phyloP scores from a whole-genome alignment of 495 filamentous ascomycete genomes.

The Trichoderma asperelloides region DNA sequence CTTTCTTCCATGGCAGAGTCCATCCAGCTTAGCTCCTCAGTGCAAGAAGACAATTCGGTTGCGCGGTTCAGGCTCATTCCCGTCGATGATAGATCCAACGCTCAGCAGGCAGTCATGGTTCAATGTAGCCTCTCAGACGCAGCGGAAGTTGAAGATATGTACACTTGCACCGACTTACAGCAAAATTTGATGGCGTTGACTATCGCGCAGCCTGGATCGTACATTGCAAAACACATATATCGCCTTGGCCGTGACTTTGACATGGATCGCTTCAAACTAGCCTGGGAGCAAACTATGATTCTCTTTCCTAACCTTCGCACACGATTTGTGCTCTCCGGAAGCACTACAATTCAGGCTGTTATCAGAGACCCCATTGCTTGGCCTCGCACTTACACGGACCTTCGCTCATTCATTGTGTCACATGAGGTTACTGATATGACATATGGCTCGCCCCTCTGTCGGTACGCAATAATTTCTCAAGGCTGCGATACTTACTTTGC shows the following conservation, averaged over 20 bases:
- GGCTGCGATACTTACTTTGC: slow-evolving; percentile 28
- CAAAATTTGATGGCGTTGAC: slow-evolving; percentile 24
- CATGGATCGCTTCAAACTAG: not conserved
- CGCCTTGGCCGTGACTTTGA: not conserved
- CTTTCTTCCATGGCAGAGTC: not conserved
- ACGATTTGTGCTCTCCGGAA: not conserved
- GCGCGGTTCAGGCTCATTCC: not conserved
- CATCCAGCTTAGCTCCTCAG: not conserved
- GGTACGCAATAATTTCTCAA: slow-evolving; percentile 16
- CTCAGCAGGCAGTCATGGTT: not conserved
- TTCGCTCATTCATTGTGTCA: slow-evolving; percentile 14
- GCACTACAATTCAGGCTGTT: slow-evolving; percentile 5
- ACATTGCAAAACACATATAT: not conserved
- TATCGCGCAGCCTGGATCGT: not conserved
- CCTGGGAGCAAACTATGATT: slow-evolving; percentile 2
- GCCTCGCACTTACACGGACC: not conserved
- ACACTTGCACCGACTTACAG: slow-evolving; percentile 48
- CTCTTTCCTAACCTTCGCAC: slow-evolving; percentile 1
- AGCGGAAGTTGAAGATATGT: not conserved
- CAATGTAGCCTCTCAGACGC: not conserved
- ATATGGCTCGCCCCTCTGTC: slow-evolving; percentile 15
- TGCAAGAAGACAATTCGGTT: not conserved
- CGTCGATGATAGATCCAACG: not conserved
- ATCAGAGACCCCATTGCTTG: slow-evolving; percentile 9
- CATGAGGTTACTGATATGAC: slow-evolving; percentile 22